These are phyloP conservation scores for Acmispon strigosus DNA, from an alignment of 306 rosid genomes.

Conservation along the genomic window DNA sequence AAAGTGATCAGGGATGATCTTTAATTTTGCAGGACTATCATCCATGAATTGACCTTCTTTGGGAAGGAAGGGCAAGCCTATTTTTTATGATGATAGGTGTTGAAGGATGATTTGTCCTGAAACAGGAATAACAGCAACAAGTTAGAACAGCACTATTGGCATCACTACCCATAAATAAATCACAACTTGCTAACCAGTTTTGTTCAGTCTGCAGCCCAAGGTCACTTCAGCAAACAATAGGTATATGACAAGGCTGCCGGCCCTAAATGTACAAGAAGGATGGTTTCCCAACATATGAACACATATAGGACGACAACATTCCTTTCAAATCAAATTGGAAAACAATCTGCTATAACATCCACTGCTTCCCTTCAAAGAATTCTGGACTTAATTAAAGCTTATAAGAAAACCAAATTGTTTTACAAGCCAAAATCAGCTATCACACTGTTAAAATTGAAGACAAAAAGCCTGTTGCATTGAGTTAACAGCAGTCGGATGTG, in stretches of 20 bases:
- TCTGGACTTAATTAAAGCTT: neutral
- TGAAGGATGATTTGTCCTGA: conserved; percentile 12
- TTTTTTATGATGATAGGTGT: neutral
- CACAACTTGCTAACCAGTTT: conserved; percentile 4
- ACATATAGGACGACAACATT: too few relatives aligned
- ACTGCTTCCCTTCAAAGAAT: neutral
- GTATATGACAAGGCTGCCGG: too few relatives aligned
- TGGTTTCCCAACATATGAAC: too few relatives aligned
- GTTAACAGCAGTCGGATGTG: neutral
- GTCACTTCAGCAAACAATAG: too few relatives aligned
- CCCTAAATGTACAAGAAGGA: too few relatives aligned
- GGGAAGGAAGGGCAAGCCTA: conserved; percentile 12
- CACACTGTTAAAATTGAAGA: neutral
- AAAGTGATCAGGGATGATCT: conserved; percentile 71
- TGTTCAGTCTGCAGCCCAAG: neutral
- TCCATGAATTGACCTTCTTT: conserved; percentile 53
- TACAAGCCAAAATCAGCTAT: neutral
- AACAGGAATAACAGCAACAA: neutral
- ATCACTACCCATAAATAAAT: neutral
- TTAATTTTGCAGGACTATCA: conserved; percentile 58
- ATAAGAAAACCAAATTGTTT: neutral
- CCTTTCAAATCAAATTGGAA: neutral
- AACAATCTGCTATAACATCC: neutral
- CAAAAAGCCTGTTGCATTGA: neutral
- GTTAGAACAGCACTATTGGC: neutral